A percentile compares a stretch with the other conserved stretches of the same genome.
phyloP scores from a whole-genome alignment of 1,139 yeast species.

The Pichia sp. region DNA sequence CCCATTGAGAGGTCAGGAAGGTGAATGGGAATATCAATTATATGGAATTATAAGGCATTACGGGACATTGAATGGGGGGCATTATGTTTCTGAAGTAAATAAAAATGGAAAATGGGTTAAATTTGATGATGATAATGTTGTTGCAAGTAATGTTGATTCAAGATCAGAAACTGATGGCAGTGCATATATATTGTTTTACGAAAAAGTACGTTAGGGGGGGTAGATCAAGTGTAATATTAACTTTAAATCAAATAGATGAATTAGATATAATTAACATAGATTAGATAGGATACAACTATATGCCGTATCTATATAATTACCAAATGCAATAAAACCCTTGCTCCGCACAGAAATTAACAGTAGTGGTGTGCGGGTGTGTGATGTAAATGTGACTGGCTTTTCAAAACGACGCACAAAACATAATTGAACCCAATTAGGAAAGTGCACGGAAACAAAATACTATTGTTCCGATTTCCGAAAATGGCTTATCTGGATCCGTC shows the following conservation, averaged over 20 bases:
- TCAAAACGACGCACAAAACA: background rate
- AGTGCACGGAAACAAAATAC: background rate
- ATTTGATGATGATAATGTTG: slow-evolving; percentile 62
- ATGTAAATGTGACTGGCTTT: slow-evolving; percentile 2
- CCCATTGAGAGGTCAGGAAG: slow-evolving; percentile 63
- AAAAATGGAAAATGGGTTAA: slow-evolving; percentile 56
- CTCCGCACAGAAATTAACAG: background rate
- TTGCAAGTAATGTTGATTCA: slow-evolving; percentile 36
- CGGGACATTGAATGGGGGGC: slow-evolving; percentile 69
- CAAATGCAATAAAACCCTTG: background rate
- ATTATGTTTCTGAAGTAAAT: slow-evolving; percentile 61
- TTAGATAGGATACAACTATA: too few relatives aligned
- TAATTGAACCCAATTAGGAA: background rate
- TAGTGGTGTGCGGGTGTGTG: slow-evolving; percentile 2
- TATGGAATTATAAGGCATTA: slow-evolving; percentile 62
- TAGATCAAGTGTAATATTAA: background rate
- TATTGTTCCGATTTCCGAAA: slow-evolving; percentile 1
- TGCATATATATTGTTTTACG: slow-evolving; percentile 70
- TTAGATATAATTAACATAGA: background rate
- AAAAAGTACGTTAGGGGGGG: slow-evolving; percentile 27
- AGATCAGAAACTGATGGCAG: slow-evolving; percentile 37
- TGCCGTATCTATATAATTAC: background rate
- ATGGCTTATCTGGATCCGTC: slow-evolving; percentile 8
- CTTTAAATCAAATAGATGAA: too few relatives aligned
- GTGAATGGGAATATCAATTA: slow-evolving; percentile 56